Conservation (phyloP, 2,329 filamentous ascomycete species). For the Raffaelea arxii region DNA sequence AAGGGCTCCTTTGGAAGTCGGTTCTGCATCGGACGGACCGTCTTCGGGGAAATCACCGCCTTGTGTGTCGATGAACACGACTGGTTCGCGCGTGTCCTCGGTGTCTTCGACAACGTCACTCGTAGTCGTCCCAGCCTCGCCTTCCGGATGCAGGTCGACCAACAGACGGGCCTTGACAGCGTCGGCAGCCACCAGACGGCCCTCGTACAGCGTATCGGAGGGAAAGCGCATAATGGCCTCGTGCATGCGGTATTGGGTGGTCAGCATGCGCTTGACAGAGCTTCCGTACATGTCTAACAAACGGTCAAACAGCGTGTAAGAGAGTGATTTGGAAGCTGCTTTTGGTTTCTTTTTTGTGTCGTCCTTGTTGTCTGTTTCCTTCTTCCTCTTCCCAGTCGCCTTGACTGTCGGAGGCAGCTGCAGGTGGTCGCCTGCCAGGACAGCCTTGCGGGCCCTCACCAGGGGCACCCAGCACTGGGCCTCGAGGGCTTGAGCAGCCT, state of each 20-base stretch:
- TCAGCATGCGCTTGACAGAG: slow-evolving; percentile 86
- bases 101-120: slow-evolving; percentile 49
- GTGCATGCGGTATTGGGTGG: slow-evolving; percentile 97
- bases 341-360: no score
- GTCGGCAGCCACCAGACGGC: slow-evolving; percentile 70
- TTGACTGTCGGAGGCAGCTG: slow-evolving; percentile 95
- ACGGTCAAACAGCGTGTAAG: slow-evolving; percentile 88
- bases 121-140: background rate
- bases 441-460: slow-evolving; percentile 68
- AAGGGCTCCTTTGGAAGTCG: slow-evolving; percentile 14
- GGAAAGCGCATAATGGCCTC: slow-evolving; percentile 92
- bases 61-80: slow-evolving; percentile 94
- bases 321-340: no score
- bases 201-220: slow-evolving; percentile 78
- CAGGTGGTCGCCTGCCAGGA: slow-evolving; percentile 88
- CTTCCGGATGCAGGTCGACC: slow-evolving; percentile 61
- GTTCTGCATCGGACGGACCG: background rate
- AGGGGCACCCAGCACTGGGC: slow-evolving; percentile 96
- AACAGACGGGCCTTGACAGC: slow-evolving; percentile 67
- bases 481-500: slow-evolving; percentile 90
- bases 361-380: slow-evolving; percentile 31
- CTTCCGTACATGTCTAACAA: slow-evolving; percentile 72
- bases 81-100: slow-evolving; percentile 78
- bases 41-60: slow-evolving; percentile 79
- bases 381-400: slow-evolving; percentile 33